A percentile compares a stretch with the other conserved stretches of the same genome.
Evolutionary conservation across 1,284 basidiomycete species (phyloP).

Genomic region (Amylostereum chailletii): DNA sequence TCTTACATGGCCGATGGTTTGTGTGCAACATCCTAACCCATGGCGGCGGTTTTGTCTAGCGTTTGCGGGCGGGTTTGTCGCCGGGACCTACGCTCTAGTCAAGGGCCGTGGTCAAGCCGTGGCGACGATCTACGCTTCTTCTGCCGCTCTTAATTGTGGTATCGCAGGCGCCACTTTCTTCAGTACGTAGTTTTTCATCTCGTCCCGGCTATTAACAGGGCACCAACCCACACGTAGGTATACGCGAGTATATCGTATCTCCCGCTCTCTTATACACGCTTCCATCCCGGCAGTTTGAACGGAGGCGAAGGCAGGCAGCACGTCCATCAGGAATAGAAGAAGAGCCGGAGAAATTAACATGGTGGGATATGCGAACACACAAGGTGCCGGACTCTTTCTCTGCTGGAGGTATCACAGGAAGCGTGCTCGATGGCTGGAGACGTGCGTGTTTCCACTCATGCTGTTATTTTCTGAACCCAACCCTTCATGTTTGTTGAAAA

Average conservation of each 20-base stretch:
- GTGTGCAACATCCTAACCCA: slow-evolving; percentile 17
- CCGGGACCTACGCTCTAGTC: slow-evolving; percentile 44
- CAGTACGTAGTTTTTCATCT: slow-evolving; percentile 33
- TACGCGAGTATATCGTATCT: slow-evolving; percentile 57
- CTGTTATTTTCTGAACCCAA: not conserved
- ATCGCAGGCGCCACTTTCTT: slow-evolving; percentile 65
- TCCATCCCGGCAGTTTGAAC: slow-evolving; percentile 22
- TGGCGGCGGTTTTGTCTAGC: slow-evolving; percentile 25
- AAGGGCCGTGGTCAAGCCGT: slow-evolving; percentile 16
- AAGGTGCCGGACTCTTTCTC: slow-evolving; percentile 53
- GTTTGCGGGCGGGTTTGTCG: slow-evolving; percentile 38
- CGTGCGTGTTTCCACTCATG: slow-evolving; percentile 23
- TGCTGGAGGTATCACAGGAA: slow-evolving; percentile 57
- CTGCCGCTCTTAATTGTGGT: slow-evolving; percentile 57
- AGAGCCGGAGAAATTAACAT: slow-evolving; percentile 20
- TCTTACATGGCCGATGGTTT: slow-evolving; percentile 24
- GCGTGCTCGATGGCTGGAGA: slow-evolving; percentile 36
- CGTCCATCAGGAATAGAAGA: slow-evolving; percentile 13
- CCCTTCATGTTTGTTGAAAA: slow-evolving; percentile 12
- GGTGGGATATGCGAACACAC: slow-evolving; percentile 44
- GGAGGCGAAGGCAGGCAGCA: slow-evolving; percentile 28
- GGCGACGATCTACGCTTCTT: slow-evolving; percentile 28
- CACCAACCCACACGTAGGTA: slow-evolving; percentile 28
- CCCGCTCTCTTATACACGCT: slow-evolving; percentile 39
- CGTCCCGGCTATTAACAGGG: not conserved